Evolutionary conservation across 495 filamentous ascomycete genomes (phyloP), one percentile per base, ranked within the genome.

Genomic region (Aspergillus kassunensis): DNA sequence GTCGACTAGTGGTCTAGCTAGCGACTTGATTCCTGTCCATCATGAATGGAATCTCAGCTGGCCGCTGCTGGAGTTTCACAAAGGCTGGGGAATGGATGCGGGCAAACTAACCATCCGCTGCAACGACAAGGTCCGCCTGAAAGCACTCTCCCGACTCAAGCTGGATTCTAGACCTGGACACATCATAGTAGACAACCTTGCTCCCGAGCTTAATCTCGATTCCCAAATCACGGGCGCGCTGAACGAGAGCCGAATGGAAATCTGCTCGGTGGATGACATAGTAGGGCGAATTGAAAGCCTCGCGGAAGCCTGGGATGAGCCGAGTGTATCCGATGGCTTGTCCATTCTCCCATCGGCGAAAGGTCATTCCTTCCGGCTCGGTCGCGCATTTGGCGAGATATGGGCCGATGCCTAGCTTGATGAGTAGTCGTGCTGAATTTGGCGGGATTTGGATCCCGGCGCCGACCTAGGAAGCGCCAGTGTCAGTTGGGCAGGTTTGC

Each of bases 381-480:
- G 65, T 65, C 7, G 68, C 60, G n/a, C 60, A 53, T 1, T 49
- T 40, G 21, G 49, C 25, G 3, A 78, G 50, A 36, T 70, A 69
- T 0, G 66, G 62, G 6, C 51, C 60, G 2, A 79, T 56, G 0
- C 73, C 74, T 36, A 68, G 66, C 53, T 48, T 63, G 41, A 59
- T 51, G 11, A 83, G 69, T 19, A 83, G 69, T 0, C 71, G 68
- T 3, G 72, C 64, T 6, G 71, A 69, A 49, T 85, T 85, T 2
- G 81, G 75, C 6, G 80, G 73, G 37, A 83, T 73, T 49, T 84
- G 81, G 51, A 84, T 82, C 13, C 81, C 81, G 4, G 80, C 81
- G 24, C 24, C n/a, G n/a, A n/a, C n/a, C n/a, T n/a, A n/a, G n/a
- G n/a, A n/a, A n/a, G n/a, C n/a, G n/a, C n/a, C n/a, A n/a, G n/a